phyloP scores from a whole-genome alignment of 2,329 filamentous ascomycete genomes.

The Aureobasidium leucospermi region DNA sequence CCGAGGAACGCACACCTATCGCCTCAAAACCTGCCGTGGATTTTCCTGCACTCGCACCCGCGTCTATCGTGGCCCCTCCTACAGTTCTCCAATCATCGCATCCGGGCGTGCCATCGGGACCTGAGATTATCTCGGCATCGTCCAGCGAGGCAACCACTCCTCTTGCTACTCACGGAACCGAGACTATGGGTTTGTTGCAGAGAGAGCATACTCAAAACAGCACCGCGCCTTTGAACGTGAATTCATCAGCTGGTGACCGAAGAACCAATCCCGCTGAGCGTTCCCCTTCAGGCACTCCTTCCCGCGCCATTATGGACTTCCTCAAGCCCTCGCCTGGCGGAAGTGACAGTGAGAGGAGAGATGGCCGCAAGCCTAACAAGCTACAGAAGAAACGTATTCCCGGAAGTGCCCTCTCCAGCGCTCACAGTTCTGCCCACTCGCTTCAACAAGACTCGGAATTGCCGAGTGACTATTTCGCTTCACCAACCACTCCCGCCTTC shows the following conservation, averaged over 20 bases:
- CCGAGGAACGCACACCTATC: slow-evolving; percentile 20
- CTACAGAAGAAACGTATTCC: slow-evolving; percentile 81
- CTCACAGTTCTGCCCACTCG: slow-evolving; percentile 82
- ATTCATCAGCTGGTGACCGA: slow-evolving; percentile 14
- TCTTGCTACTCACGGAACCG: slow-evolving; percentile 24
- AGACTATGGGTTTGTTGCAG: slow-evolving; percentile 24
- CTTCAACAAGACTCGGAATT: slow-evolving; percentile 26
- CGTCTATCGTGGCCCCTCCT: slow-evolving; percentile 12
- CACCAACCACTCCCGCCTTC: slow-evolving; percentile 22
- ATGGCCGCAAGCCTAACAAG: slow-evolving; percentile 73
- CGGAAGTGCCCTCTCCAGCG: slow-evolving; percentile 72
- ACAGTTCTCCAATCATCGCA: slow-evolving; percentile 6
- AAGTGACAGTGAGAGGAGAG: slow-evolving; percentile 50
- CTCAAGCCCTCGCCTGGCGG: slow-evolving; percentile 62
- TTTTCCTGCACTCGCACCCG: slow-evolving; percentile 27
- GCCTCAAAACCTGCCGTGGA: slow-evolving; percentile 24
- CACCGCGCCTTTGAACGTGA: slow-evolving; percentile 17
- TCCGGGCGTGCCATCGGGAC: slow-evolving; percentile 21
- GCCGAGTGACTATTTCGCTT: slow-evolving; percentile 27
- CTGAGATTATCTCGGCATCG: slow-evolving; percentile 32
- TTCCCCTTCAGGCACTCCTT: slow-evolving; percentile 20
- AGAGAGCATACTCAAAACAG: slow-evolving; percentile 19
- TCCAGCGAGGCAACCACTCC: slow-evolving; percentile 32
- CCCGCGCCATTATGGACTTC: slow-evolving; percentile 50
- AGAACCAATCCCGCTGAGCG: slow-evolving; percentile 22